These are phyloP conservation scores for Globisporangium uncinulatum DNA, from an alignment of 352 stramenopile species.

Conservation along the genomic window DNA sequence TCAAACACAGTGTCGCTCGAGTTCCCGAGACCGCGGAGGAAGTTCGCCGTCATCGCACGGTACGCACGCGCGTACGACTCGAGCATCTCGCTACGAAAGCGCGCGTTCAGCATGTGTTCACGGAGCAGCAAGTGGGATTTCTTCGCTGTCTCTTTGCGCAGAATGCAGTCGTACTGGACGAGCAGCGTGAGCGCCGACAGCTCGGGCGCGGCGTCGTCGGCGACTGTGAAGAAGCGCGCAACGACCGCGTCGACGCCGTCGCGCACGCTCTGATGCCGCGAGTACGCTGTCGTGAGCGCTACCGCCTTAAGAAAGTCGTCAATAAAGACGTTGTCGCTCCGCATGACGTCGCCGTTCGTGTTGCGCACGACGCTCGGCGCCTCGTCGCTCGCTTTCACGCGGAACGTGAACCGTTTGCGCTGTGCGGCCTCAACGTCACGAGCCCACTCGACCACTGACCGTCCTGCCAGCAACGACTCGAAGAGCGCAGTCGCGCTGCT, in stretches of 20 bases:
- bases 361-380: slow-evolving; percentile 17
- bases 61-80: slow-evolving; percentile 73
- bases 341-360: slow-evolving; percentile 24
- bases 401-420: slow-evolving; percentile 29
- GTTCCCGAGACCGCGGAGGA: slow-evolving; percentile 73
- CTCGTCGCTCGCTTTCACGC: slow-evolving; percentile 2
- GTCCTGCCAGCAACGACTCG: slow-evolving; percentile 2
- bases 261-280: slow-evolving; percentile 49
- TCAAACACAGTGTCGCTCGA: slow-evolving; percentile 86
- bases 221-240: slow-evolving; percentile 31
- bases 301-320: slow-evolving; percentile 65
- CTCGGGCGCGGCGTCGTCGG: neutral
- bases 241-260: slow-evolving; percentile 54
- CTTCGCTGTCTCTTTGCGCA: slow-evolving; percentile 55
- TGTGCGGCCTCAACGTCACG: slow-evolving; percentile 27
- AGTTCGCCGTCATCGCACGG: slow-evolving; percentile 64
- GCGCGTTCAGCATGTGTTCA: slow-evolving; percentile 69
- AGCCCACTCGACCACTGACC: slow-evolving; percentile 12
- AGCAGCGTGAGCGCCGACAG: slow-evolving; percentile 42
- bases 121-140: slow-evolving; percentile 57
- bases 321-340: slow-evolving; percentile 70
- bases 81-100: slow-evolving; percentile 70
- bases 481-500: slow-evolving; percentile 9
- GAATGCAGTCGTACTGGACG: slow-evolving; percentile 62
- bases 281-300: slow-evolving; percentile 45